Percentiles rank a stretch among this genome's conserved stretches.
phyloP scores from a whole-genome alignment of 83 land plant genomes.

The Picea engelmannii region DNA sequence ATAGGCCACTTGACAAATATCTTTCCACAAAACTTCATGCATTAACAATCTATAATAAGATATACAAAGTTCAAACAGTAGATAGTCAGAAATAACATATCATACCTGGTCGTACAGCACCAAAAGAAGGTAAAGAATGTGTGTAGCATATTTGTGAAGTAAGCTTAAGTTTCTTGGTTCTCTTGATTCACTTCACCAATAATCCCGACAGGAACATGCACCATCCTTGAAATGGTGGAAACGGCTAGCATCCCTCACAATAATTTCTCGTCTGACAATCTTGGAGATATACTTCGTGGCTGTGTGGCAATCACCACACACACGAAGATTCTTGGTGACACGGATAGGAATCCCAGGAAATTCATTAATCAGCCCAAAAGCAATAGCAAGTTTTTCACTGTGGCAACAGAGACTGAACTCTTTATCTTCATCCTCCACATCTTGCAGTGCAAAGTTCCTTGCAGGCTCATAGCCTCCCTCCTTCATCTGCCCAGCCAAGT shows the following conservation, averaged over 20 bases:
- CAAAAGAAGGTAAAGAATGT: too few relatives aligned
- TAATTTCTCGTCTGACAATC: constrained; percentile 10
- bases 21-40: too few relatives aligned
- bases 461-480: constrained; percentile 18
- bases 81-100: too few relatives aligned
- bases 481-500: constrained; percentile 14
- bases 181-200: constrained; percentile 6
- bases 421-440: constrained; percentile 18
- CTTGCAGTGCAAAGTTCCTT: constrained; percentile 5
- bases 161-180: too few relatives aligned
- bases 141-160: too few relatives aligned
- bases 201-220: constrained; percentile 15
- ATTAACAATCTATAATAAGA: too few relatives aligned
- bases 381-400: constrained; percentile 21
- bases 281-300: constrained; percentile 10
- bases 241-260: constrained; percentile 18
- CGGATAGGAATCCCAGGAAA: constrained; percentile 11
- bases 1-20: too few relatives aligned
- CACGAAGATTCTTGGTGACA: constrained; percentile 19
- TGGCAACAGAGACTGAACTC: constrained; percentile 14
- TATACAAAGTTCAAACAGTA: too few relatives aligned
- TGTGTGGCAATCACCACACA: constrained; percentile 21
- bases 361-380: constrained; percentile 16
- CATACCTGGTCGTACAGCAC: too few relatives aligned
- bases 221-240: constrained; percentile 16